phyloP scores from a whole-genome alignment of 768 basidiomycete genomes.

The Boletus vinaceobasis region DNA sequence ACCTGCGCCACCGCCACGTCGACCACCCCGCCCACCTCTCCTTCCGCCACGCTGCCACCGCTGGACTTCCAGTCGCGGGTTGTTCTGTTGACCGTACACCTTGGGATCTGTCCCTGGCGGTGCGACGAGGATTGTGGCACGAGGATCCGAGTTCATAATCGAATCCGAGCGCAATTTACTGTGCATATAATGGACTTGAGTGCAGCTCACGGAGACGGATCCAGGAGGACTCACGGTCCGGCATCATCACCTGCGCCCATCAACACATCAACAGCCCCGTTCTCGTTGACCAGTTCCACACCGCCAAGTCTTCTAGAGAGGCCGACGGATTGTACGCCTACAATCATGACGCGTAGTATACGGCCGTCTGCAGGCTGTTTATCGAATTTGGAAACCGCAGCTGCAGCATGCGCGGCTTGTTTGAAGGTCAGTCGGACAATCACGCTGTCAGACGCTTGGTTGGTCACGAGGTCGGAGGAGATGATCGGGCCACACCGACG shows the following conservation, averaged over 20 bases:
- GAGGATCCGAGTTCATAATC: slow-evolving; percentile 54
- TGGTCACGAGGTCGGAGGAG: slow-evolving; percentile 29
- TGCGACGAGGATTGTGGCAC: slow-evolving; percentile 63
- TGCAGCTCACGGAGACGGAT: neutral
- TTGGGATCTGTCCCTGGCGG: slow-evolving; percentile 63
- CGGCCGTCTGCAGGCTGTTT: slow-evolving; percentile 82
- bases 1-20: slow-evolving; percentile 21
- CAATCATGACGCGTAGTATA: slow-evolving; percentile 58
- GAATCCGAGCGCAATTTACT: slow-evolving; percentile 89
- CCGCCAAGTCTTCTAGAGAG: slow-evolving; percentile 59
- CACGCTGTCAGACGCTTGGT: slow-evolving; percentile 35
- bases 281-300: slow-evolving; percentile 41
- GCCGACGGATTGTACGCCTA: slow-evolving; percentile 54
- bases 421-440: slow-evolving; percentile 75
- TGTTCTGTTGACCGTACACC: slow-evolving; percentile 41
- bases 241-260: slow-evolving; percentile 46
- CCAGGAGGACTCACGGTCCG: slow-evolving; percentile 47
- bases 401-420: slow-evolving; percentile 53
- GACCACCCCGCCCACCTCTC: slow-evolving; percentile 19
- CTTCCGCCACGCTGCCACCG: slow-evolving; percentile 30
- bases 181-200: neutral
- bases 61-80: slow-evolving; percentile 20
- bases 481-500: slow-evolving; percentile 71
- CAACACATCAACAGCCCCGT: slow-evolving; percentile 46
- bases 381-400: slow-evolving; percentile 73